phyloP scores from a whole-genome alignment of 2,329 filamentous ascomycete genomes.

The Stagonosporopsis vannaccii region DNA sequence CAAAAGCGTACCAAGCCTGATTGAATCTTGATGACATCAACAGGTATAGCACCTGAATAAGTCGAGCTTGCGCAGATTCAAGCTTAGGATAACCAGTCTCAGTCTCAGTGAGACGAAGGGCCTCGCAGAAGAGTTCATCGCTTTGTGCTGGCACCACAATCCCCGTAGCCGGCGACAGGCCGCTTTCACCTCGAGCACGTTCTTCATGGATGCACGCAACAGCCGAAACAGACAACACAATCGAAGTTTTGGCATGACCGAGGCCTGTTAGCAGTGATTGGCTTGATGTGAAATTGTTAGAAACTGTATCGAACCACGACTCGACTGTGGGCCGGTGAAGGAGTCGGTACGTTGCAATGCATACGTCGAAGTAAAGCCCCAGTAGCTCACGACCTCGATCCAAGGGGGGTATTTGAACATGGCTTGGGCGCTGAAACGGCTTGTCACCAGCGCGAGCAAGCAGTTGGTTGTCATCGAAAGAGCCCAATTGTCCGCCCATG shows the following conservation, averaged over 20 bases:
- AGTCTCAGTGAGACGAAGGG: slow-evolving; percentile 48
- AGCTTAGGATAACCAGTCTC: slow-evolving; percentile 62
- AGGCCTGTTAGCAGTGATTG: slow-evolving; percentile 51
- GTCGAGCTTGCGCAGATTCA: slow-evolving; percentile 63
- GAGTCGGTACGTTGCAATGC: slow-evolving; percentile 65
- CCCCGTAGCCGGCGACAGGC: slow-evolving; percentile 37
- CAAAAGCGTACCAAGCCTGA: slow-evolving; percentile 66
- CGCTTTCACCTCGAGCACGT: slow-evolving; percentile 38
- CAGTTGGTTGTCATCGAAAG: slow-evolving; percentile 50
- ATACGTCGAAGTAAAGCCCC: slow-evolving; percentile 64
- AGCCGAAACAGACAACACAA: slow-evolving; percentile 50
- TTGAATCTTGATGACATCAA: slow-evolving; percentile 65
- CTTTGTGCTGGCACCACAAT: slow-evolving; percentile 36
- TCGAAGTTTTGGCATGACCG: slow-evolving; percentile 55
- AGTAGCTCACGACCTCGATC: slow-evolving; percentile 48
- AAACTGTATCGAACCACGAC: slow-evolving; percentile 49
- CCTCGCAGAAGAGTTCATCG: slow-evolving; percentile 53
- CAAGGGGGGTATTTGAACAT: slow-evolving; percentile 29
- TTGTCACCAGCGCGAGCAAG: slow-evolving; percentile 61
- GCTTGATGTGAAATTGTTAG: slow-evolving; percentile 18
- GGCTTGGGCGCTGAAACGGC: slow-evolving; percentile 52
- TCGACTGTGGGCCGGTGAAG: slow-evolving; percentile 62
- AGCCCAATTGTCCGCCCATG: slow-evolving; percentile 19
- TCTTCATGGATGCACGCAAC: slow-evolving; percentile 57
- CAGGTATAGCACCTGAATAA: slow-evolving; percentile 65